Percentiles rank a stretch among this genome's conserved stretches.
phyloP scores from a whole-genome alignment of 768 basidiomycete species.

The Chlorophyllum brunneum region DNA sequence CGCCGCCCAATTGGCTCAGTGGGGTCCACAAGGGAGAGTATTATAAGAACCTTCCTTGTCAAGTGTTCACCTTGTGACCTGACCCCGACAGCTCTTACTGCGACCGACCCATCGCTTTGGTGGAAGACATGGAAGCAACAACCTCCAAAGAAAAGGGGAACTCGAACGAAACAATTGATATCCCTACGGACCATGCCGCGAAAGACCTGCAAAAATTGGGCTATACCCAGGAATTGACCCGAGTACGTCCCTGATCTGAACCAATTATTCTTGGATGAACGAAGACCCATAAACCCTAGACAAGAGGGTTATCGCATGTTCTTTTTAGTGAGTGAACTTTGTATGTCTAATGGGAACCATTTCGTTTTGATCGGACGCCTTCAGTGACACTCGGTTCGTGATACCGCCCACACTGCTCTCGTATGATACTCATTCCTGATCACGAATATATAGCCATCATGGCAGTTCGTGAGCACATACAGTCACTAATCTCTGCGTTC shows the following conservation, averaged over 20 bases:
- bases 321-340: constrained; percentile 43
- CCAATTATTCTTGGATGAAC: not conserved
- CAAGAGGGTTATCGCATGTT: constrained; percentile 47
- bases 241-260: constrained; percentile 31
- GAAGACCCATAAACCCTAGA: constrained; percentile 23
- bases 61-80: not conserved
- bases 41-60: not conserved
- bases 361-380: not conserved
- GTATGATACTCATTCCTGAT: not conserved
- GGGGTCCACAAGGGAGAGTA: too few species aligned
- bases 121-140: not conserved
- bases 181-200: constrained; percentile 16
- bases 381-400: constrained; percentile 47
- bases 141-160: not conserved
- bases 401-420: not conserved
- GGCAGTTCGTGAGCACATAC: constrained; percentile 62
- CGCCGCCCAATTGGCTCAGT: too few species aligned
- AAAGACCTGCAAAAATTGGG: constrained; percentile 47
- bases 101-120: too few species aligned
- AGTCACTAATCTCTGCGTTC: too few species aligned
- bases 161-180: not conserved
- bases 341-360: not conserved
- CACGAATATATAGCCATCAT: constrained; percentile 41
- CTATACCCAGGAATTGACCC: constrained; percentile 51
- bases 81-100: not conserved